Base-by-base conservation (phyloP, 78 protist genomes). In the Corallochytrium limacisporum region DNA sequence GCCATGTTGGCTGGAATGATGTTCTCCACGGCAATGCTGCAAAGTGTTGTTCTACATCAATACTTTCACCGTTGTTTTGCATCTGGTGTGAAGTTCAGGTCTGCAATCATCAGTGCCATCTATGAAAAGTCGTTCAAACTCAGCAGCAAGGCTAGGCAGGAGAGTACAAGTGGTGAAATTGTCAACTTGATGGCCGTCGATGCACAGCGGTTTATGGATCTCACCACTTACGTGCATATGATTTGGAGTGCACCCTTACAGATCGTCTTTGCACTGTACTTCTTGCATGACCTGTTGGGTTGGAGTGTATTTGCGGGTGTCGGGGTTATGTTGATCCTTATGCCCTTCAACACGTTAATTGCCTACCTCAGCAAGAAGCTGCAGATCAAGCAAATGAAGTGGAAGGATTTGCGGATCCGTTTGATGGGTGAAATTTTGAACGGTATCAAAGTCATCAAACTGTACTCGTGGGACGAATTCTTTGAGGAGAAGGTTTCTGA, bases 171-270 rank as follows among this genome's bases (percentile, higher is more conserved):
- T 48, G n/a, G 32, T 48, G 78, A 86, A 51, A 68, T 86, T 20
- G 73, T 55, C 33, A 87, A 78, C 37, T 74, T 81, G 55, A 84
- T 85, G 90, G n/a, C 75, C 38, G 69, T 65, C 29, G 92, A 87
- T 43, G 77, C 90, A 12, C 78, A 79, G 44, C 54, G 82, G 20
- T 38, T 87, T 37, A n/a, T n/a, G 43, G 80, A 75, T 5, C 59
- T 72, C 8, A 63, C 56, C 16, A 36, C 54, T 29, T 48, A 77
- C 71, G 55, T 88, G 10, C 84, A 89, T 71, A 68, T 48, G 9
- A 3, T 75, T 35, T 67, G 81, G 72, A 62, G 70, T 26, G 81
- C 67, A 31, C 66, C 76, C 15, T 28, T 38, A 16, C 79, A 73
- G 47, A 54, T 73, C 24, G 26, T 68, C 60, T 22, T 29, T 35